Evolutionary conservation across 2,329 filamentous ascomycete species (phyloP).

Genomic region (Talaromyces marneffei): DNA sequence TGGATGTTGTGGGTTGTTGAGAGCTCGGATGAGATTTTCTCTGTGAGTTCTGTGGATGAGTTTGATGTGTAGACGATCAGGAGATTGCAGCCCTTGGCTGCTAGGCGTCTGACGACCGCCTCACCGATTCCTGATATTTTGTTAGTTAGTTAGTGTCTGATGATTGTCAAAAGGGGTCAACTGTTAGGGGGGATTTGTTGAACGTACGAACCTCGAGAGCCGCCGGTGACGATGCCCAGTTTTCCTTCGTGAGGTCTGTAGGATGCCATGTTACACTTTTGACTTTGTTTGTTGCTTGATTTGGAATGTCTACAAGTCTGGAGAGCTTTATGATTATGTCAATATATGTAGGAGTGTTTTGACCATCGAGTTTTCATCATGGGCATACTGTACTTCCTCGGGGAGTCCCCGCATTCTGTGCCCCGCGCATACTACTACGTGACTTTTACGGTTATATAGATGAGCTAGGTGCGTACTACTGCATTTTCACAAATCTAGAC

Average conservation of each 20-base stretch:
- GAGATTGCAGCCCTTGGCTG: constrained; percentile 63
- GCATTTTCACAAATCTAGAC: neutral
- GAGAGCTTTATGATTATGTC: neutral
- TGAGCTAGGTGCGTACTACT: neutral
- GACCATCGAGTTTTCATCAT: neutral
- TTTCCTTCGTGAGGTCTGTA: constrained; percentile 54
- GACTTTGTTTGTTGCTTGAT: neutral
- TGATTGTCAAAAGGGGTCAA: neutral
- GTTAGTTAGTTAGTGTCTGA: constrained; percentile 7
- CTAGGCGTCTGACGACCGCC: constrained; percentile 62
- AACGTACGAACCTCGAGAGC: constrained; percentile 64
- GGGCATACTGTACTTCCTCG: neutral
- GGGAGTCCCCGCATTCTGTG: neutral
- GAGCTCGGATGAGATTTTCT: constrained; percentile 52
- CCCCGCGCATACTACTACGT: neutral
- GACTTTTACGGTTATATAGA: neutral
- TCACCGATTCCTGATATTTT: constrained; percentile 73
- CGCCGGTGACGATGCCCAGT: constrained; percentile 71
- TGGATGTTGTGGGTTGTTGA: constrained; percentile 52
- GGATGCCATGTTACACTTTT: neutral
- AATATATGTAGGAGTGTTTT: neutral
- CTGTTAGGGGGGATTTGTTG: neutral
- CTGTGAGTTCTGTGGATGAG: constrained; percentile 49
- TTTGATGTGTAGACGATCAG: constrained; percentile 67
- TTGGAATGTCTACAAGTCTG: neutral